Evolutionary conservation across 2,329 filamentous ascomycete genomes (phyloP), one percentile per base, ranked within the genome.

Genomic region (Fusarium burgessii): DNA sequence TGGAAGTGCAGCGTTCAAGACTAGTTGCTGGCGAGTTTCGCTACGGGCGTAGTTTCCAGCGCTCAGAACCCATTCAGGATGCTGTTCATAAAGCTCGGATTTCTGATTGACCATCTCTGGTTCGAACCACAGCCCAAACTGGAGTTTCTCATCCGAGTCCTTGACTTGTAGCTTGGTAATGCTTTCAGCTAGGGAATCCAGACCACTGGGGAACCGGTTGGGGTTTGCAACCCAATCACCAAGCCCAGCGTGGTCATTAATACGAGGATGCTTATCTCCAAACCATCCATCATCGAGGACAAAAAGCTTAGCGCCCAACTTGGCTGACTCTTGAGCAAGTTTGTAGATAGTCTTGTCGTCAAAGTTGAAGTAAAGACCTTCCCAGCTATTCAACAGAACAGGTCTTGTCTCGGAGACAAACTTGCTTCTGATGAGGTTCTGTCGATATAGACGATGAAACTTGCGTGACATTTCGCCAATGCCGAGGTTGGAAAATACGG

Each of bases 201-300:
- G 78, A 0, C 89, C 90, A 7, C 87, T 74, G 0, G 89, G 89
- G 73, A 92, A 91, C 32, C 86, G 84, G 4, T 80, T 80, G 0
- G 85, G 84, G 66, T 91, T 90, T 3, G 84, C 84, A 2, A 83
- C 80, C 90, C 90, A 91, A 79, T 92, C 90, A 17, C 90, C 90
- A 0, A 91, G 82, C 2, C 89, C 89, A 2, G 86, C 82, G 1
- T 82, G 81, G 70, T 91, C 89, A 43, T 85, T 84, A 25, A 86
- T 74, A 1, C 89, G 88, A 2, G 89, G 88, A 66, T 90, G 87
- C 38, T 90, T 77, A 18, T 72, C 66, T 1, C 90, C 90, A 57
- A 92, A 92, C 89, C 89, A 92, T 7, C 90, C 90, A 62, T 92
- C 90, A 51, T 91, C 90, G 51, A 89, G 84, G 1, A 91, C 90